Evolutionary conservation across 768 basidiomycete genomes (phyloP), one percentile per base, ranked within the genome.

Genomic region (Phanerochaete sordida): DNA sequence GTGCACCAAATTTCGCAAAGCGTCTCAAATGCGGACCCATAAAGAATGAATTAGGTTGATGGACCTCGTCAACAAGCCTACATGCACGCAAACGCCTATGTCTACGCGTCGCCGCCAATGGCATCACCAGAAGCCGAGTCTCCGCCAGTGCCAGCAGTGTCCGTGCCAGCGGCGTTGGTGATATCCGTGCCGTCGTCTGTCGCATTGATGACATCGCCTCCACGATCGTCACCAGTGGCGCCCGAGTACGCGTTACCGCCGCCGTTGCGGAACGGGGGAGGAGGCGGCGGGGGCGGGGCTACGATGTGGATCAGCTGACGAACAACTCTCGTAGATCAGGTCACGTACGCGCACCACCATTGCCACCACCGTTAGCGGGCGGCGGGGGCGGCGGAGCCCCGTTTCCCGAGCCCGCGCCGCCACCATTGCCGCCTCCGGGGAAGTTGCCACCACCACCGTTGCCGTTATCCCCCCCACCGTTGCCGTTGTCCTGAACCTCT

Each of bases 91-190:
- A 46, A 43, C 6, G 9, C 57, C 44, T 33, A 48, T n/a, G 33
- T 35, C 33, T 35, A 35, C 33, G 62, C 64, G 27, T 66, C 59
- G 23, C 64, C 65, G 43, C 65, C 62, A 13, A 26, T 50, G 21
- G 69, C 68, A 23, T 58, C 45, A 37, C 69, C 69, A 15, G 60
- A 65, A 12, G 58, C 52, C 2, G 69, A 64, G 3, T 57, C 50
- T 13, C 69, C 69, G n/a, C 67, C 69, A 13, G 61, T 63, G 16
- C 69, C 69, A 43, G 67, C 62, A 30, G 68, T 68, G 50, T 65
- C 62, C 30, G 68, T 59, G 27, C 50, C 57, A 28, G 60, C 37
- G 15, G 62, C 43, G 37, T 69, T 66, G 50, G 62, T 62, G 28
- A 69, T 58, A 26, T 62, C 43, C 26, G 37, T 37, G 28, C 26